These are phyloP conservation scores for Quillaja saponaria DNA, from an alignment of 306 rosid species.

Conservation along the genomic window DNA sequence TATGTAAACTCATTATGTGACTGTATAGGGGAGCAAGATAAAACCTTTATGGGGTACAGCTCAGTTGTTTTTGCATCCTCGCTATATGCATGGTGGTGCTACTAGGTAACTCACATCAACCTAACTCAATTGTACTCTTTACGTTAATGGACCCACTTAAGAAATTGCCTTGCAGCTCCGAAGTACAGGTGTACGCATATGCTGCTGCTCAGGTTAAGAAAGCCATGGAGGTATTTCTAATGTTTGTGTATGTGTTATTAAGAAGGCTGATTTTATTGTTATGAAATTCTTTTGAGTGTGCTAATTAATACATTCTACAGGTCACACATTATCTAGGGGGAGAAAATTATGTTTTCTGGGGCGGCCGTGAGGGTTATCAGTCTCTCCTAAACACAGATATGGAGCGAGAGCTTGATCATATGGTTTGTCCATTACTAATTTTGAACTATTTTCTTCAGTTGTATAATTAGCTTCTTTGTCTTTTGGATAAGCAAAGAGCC, in stretches of 20 bases:
- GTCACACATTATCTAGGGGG: conserved; percentile 92
- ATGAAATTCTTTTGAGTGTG: conserved; percentile 11
- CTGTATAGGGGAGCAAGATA: conserved; percentile 58
- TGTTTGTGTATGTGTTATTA: conserved; percentile 15
- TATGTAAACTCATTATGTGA: conserved; percentile 5
- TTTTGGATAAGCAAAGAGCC: not conserved
- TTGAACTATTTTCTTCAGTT: not conserved
- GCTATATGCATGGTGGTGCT: conserved; percentile 96
- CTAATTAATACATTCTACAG: conserved; percentile 45
- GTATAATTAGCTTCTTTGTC: conserved; percentile 7
- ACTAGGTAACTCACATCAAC: conserved; percentile 61
- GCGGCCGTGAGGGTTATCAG: conserved; percentile 97
- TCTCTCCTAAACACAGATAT: conserved; percentile 91
- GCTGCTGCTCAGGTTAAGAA: conserved; percentile 99
- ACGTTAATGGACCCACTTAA: conserved; percentile 16
- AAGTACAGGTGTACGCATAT: conserved; percentile 77
- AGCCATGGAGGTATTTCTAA: conserved; percentile 78
- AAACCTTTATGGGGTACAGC: conserved; percentile 94
- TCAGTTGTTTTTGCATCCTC: conserved; percentile 91
- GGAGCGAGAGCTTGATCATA: conserved; percentile 91
- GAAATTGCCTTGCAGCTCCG: conserved; percentile 61
- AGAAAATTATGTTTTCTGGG: conserved; percentile 97
- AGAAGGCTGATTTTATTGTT: conserved; percentile 4
- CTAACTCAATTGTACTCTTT: conserved; percentile 7
- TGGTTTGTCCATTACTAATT: conserved; percentile 47